Base-by-base conservation (phyloP, 768 basidiomycete species). In the Kondoa malvinella region DNA sequence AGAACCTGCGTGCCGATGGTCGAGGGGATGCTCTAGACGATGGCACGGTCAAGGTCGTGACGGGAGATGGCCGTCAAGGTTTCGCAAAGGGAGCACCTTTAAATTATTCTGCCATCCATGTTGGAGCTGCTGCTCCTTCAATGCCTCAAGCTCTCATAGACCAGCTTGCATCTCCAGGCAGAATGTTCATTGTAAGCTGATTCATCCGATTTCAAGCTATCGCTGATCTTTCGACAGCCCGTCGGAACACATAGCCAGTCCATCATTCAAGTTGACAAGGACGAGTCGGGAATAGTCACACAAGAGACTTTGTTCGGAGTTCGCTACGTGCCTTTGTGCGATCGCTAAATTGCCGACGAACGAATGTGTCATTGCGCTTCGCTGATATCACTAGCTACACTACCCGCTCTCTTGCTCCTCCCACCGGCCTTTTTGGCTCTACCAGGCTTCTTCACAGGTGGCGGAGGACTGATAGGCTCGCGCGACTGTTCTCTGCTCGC, bases 121-220 rank as follows among this genome's bases (percentile, higher is more conserved):
- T 96, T 40, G 94, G 94, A 2, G 94, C 94, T 0, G 92, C 94
- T 0, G 85, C 92, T 0, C 86, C 88, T 0, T 80, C 74, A 0
- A 77, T 91, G 16, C 92, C 92, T 0, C 76, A 82, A 26, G 76
- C 81, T 0, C 82, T 97, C 0, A 76, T 96, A 31, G 83, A 87
- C 16, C 92, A 94, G 73, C 75, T 78, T 17, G 61, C 61, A 3
- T 63, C 26, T 16, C 30, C 15, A 12, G 61, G 61, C 3, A 27
- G 61, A 27, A 63, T 63, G 61, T 63, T 63, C 61, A 63, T 63
- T 14, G 40, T 50, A 50, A 50, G 40, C 21, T 50, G 12, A 8
- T 50, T 8, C 12, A 8, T 50, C 21, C 8, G 40, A 50, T 8
- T 50, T 50, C 21, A 21, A 8, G 8, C 12, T 8, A 8, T 50